phyloP scores from a whole-genome alignment of 2,329 filamentous ascomycete genomes.

The Aspergillus sp. region DNA sequence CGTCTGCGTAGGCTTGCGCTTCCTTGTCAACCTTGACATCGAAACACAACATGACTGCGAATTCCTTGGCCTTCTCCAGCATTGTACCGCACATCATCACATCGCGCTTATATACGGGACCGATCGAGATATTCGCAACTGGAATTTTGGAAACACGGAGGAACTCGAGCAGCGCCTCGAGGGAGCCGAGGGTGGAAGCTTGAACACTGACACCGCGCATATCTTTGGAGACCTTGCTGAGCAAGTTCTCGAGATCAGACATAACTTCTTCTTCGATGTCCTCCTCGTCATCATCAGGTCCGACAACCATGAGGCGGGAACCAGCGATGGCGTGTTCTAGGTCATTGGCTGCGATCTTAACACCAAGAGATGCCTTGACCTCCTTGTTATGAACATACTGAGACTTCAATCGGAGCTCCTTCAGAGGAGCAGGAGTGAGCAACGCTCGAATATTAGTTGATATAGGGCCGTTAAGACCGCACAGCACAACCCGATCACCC shows the following conservation, averaged over 20 bases:
- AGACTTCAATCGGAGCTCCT: slow-evolving; percentile 92
- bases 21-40: slow-evolving; percentile 99
- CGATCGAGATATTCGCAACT: slow-evolving; percentile 94
- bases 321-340: slow-evolving; percentile 95
- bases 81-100: slow-evolving; percentile 92
- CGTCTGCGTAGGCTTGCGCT: slow-evolving; percentile 83
- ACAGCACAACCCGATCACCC: slow-evolving; percentile 91
- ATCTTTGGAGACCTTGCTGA: slow-evolving; percentile 87
- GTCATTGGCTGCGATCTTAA: slow-evolving; percentile 96
- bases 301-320: slow-evolving; percentile 89
- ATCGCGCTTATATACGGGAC: slow-evolving; percentile 96
- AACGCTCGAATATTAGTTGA: slow-evolving; percentile 92
- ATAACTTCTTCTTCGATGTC: slow-evolving; percentile 97
- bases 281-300: slow-evolving; percentile 92
- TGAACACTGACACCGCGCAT: slow-evolving; percentile 96
- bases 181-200: slow-evolving; percentile 92
- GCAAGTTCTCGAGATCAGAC: slow-evolving; percentile 85
- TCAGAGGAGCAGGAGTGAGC: slow-evolving; percentile 87
- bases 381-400: slow-evolving; percentile 99
- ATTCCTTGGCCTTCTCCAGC: slow-evolving; percentile 93
- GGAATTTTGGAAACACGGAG: slow-evolving; percentile 94
- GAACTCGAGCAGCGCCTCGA: slow-evolving; percentile 96
- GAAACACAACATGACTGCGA: slow-evolving; percentile 99
- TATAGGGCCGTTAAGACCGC: slow-evolving; percentile 95
- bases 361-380: slow-evolving; percentile 95